phyloP scores from a whole-genome alignment of 495 filamentous ascomycete genomes.

The Daldinia decipiens region DNA sequence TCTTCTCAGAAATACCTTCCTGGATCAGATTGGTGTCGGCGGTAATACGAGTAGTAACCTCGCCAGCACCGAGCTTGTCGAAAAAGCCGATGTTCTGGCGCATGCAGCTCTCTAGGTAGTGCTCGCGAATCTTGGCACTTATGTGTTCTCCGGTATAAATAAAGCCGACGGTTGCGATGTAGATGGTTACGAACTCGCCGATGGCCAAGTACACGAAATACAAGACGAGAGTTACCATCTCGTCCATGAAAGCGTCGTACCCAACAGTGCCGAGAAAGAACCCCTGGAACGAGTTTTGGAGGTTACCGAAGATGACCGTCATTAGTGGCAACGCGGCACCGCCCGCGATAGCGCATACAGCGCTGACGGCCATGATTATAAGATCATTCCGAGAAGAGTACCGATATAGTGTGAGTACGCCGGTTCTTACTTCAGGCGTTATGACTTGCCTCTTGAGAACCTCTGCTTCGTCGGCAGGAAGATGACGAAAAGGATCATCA shows the following conservation, averaged over 20 bases:
- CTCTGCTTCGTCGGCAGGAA: slow-evolving; percentile 58
- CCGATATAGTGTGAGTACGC: slow-evolving; percentile 74
- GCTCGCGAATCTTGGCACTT: slow-evolving; percentile 82
- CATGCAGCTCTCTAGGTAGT: slow-evolving; percentile 84
- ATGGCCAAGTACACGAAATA: slow-evolving; percentile 94
- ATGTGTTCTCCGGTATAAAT: slow-evolving; percentile 95
- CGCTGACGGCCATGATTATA: slow-evolving; percentile 73
- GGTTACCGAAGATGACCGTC: slow-evolving; percentile 84
- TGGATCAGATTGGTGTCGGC: slow-evolving; percentile 90
- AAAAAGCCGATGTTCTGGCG: slow-evolving; percentile 93
- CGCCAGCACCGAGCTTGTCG: slow-evolving; percentile 89
- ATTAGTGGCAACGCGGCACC: slow-evolving; percentile 88
- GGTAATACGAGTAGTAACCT: slow-evolving; percentile 92
- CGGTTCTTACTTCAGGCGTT: slow-evolving; percentile 71
- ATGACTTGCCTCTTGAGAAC: slow-evolving; percentile 74
- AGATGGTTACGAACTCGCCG: slow-evolving; percentile 82
- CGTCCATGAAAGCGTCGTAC: slow-evolving; percentile 65
- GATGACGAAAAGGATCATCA: slow-evolving; percentile 65
- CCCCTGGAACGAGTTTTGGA: slow-evolving; percentile 76
- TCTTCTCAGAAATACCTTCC: slow-evolving; percentile 88
- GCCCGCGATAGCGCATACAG: slow-evolving; percentile 75
- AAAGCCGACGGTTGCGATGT: slow-evolving; percentile 85
- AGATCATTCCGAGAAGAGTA: slow-evolving; percentile 82
- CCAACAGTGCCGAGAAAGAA: slow-evolving; percentile 63
- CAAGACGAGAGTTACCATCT: slow-evolving; percentile 73